Base-by-base conservation (phyloP, 305 asterid genomes). In the Rubia peregrina region DNA sequence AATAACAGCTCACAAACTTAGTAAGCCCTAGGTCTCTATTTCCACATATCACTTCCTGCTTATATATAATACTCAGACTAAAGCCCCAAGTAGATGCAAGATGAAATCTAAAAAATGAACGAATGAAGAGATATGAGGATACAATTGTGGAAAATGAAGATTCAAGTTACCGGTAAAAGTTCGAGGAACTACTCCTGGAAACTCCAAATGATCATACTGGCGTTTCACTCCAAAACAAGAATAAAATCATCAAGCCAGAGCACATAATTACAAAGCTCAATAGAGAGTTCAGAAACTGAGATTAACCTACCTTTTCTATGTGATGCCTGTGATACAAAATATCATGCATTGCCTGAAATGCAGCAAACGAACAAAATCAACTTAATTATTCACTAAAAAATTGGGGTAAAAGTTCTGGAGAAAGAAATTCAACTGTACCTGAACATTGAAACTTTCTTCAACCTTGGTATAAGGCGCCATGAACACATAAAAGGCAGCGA, bases 161-260 rank as follows among this genome's bases (percentile, higher is more conserved):
- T 41, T 72, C 56, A 77, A 76, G 82, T 79, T 79, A 87, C 97
- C 98, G 17, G 88, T 82, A 80, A 94, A 91, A 56, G 98, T 91
- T 62, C 98, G 98, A 72, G 98, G 96, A 77, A 94, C 97, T 64
- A 91, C 97, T 79, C 98, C 98, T 19, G 97, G 90, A 78, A 91
- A 94, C 56, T 91, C 96, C 85, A 91, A 85, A 85, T 94, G 98
- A 85, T 94, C 98, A 75, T 91, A 94, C 97, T 94, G 87, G 11
- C 48, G 69, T 60, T 61, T 49, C 72, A 42, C 17, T 9, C 41
- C 17, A 17, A 67, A 30, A 42, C 64, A 14, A 6, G 7, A 62
- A 30, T 26, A 12, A 69, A 44, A 77, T 75, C 33, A 59, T 3
- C 26, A 72, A 21, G 73, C 12, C 57, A 22, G 33, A 71, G 51